phyloP scores from a whole-genome alignment of 345 rosid species.

The Populus pruinosa region DNA sequence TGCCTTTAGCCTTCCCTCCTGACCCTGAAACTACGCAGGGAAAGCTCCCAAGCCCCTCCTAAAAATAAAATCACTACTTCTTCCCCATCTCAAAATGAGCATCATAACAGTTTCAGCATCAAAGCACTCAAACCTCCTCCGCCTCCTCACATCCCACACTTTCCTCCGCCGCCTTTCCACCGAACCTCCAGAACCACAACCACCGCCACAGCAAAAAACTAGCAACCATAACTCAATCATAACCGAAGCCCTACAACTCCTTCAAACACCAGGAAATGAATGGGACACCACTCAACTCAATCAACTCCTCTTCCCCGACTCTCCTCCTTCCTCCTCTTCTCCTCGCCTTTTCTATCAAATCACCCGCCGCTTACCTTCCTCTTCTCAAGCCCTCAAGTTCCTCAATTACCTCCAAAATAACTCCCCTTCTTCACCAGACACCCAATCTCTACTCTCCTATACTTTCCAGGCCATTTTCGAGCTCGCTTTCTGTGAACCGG shows the following conservation, averaged over 20 bases:
- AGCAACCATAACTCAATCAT: constrained; percentile 23
- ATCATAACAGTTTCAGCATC: constrained; percentile 22
- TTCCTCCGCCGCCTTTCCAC: constrained; percentile 31
- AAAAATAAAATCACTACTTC: too few relatives aligned
- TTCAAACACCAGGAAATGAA: constrained; percentile 43
- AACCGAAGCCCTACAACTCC: constrained; percentile 38
- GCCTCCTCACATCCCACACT: neutral
- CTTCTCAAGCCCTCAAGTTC: constrained; percentile 55
- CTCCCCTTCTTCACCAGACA: constrained; percentile 26
- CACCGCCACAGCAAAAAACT: neutral
- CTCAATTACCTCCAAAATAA: constrained; percentile 40
- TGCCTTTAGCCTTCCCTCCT: neutral
- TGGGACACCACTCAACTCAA: constrained; percentile 50
- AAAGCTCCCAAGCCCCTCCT: neutral
- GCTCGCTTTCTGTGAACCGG: constrained; percentile 44
- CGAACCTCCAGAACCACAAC: constrained; percentile 10
- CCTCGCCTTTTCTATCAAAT: constrained; percentile 41
- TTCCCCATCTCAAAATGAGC: constrained; percentile 9
- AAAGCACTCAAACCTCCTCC: constrained; percentile 25
- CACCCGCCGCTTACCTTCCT: constrained; percentile 51
- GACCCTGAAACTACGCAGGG: neutral
- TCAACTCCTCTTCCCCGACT: constrained; percentile 39
- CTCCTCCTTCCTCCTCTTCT: constrained; percentile 28
- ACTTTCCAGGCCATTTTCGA: constrained; percentile 57
- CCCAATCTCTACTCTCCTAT: constrained; percentile 32